Evolutionary conservation across 2,329 filamentous ascomycete species (phyloP), one percentile per base, ranked within the genome.

Genomic region (Whalleya microplaca): DNA sequence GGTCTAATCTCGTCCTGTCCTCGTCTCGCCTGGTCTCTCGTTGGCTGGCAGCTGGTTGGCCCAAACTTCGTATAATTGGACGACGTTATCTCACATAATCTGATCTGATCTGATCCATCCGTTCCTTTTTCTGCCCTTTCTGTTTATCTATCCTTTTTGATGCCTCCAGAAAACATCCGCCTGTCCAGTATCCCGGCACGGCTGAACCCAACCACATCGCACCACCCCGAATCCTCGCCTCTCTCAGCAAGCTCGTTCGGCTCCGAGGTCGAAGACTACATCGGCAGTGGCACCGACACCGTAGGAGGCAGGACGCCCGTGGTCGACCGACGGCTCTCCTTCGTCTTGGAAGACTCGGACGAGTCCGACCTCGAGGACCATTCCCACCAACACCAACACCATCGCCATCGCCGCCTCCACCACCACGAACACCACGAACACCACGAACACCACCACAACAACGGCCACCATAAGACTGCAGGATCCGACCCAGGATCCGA

Each of bases 201-300:
- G 47, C 42, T 61, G 37, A 59, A 64, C 45, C 62, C 61, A 48
- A 58, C 32, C 5, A 37, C 58, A 41, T 58, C 53, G 45, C 60
- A 55, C 6, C 48, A 60, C 19, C 60, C 61, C 48, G 63, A 65
- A 45, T 62, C 61, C 9, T 65, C 62, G 16, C 66, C 66, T 23
- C 44, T 62, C 18, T 66, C 60, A 3, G 61, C 66, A 19, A 63
- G 58, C 59, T 66, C 67, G 46, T 53, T 48, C 59, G 63, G 64
- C 18, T 64, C 68, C 53, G 64, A 62, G 51, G 51, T 68, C 42
- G 65, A 69, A 55, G 65, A 67, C 48, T 66, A 65, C 21, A 67
- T 67, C 51, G 66, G 66, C 27, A 66, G 64, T 45, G 65, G 67
- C 23, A 61, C 65, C 54, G 64, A 68, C 40, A 68, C 65, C 23